phyloP scores from a whole-genome alignment of 2,329 filamentous ascomycete genomes.

The Alternaria rosae region DNA sequence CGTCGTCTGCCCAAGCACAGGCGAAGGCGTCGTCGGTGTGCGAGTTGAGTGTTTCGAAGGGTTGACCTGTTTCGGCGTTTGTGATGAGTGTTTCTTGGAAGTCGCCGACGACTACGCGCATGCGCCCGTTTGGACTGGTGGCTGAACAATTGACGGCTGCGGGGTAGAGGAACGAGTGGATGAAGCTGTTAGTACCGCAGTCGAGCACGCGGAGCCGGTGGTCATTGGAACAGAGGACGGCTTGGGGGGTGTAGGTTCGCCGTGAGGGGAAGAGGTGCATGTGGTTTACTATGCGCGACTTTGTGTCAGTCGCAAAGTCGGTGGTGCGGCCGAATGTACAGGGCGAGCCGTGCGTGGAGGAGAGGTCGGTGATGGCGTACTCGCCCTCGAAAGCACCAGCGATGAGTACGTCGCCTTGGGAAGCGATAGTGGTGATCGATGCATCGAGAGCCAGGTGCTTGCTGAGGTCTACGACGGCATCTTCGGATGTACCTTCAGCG shows the following conservation, averaged over 20 bases:
- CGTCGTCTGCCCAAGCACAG: slow-evolving; percentile 81
- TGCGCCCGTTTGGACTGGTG: slow-evolving; percentile 72
- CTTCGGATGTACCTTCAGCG: slow-evolving; percentile 52
- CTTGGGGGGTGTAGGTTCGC: slow-evolving; percentile 56
- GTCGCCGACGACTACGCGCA: slow-evolving; percentile 78
- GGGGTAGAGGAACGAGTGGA: slow-evolving; percentile 63
- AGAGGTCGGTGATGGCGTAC: slow-evolving; percentile 59
- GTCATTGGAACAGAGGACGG: slow-evolving; percentile 67
- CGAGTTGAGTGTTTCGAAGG: slow-evolving; percentile 65
- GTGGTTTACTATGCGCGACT: slow-evolving; percentile 66
- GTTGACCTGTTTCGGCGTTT: slow-evolving; percentile 70
- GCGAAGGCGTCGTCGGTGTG: slow-evolving; percentile 78
- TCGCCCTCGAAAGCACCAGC: slow-evolving; percentile 66
- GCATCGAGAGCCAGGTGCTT: slow-evolving; percentile 48
- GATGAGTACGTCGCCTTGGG: slow-evolving; percentile 58
- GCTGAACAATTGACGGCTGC: slow-evolving; percentile 76
- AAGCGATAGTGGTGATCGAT: slow-evolving; percentile 62
- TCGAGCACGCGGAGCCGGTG: slow-evolving; percentile 63
- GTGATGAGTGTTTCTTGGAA: slow-evolving; percentile 70
- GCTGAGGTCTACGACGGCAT: slow-evolving; percentile 59
- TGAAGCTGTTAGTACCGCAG: slow-evolving; percentile 64
- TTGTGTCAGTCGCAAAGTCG: slow-evolving; percentile 55
- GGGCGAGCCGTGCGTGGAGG: slow-evolving; percentile 44
- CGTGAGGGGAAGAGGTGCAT: slow-evolving; percentile 62
- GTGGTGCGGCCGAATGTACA: slow-evolving; percentile 58